Base-by-base conservation (phyloP, 2,329 filamentous ascomycete genomes). In the Curvularia lunata region DNA sequence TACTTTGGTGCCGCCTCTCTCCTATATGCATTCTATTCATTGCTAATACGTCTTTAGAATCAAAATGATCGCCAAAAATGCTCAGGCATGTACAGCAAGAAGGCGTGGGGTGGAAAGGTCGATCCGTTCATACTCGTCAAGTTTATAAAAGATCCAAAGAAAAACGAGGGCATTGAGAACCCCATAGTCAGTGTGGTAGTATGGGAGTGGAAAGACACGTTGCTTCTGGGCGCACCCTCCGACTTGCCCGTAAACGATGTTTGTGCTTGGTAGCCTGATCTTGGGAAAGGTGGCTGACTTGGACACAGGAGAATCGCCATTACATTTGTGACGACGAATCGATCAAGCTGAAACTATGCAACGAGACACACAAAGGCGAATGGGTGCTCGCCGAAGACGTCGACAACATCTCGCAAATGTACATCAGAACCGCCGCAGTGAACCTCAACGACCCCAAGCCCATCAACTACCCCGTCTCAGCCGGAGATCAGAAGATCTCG, bases 171-270 rank as follows among this genome's bases (percentile, higher is more conserved):
- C 30, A 82, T 88, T 54, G 80, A 84, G 45, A 90, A 96, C 74
- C 89, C 91, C 5, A 82, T 91, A 42, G 89, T 92, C 64, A 96
- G 92, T 76, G 79, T 97, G 67, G 83, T 97, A 51, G 89, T 99
- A 63, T 99, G 97, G 76, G 94, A 99, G 79, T 99, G 93, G 91
- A 88, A 85, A 66, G 95, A 99, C 73, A 88, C 90, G 73, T 80
- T 86, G 50, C 82, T 94, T 54, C 87, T 99, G 63, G 93, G 94
- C 42, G 84, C 90, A 57, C 83, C 84, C 34, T 56, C 69, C 9
- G 72, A 75, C 38, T 61, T 64, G 60, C 64, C 69, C 9, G 66
- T 65, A 8, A 65, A 69, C 45, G 63, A 75, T 40, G 70, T 72
- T 23, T 27, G 71, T 71, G 28, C 41, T 19, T 46, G 45, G 50